A percentile compares a stretch with the other conserved stretches of the same genome.
phyloP scores from a whole-genome alignment of 106 monocot species.

The Acanthochlamys bracteata region DNA sequence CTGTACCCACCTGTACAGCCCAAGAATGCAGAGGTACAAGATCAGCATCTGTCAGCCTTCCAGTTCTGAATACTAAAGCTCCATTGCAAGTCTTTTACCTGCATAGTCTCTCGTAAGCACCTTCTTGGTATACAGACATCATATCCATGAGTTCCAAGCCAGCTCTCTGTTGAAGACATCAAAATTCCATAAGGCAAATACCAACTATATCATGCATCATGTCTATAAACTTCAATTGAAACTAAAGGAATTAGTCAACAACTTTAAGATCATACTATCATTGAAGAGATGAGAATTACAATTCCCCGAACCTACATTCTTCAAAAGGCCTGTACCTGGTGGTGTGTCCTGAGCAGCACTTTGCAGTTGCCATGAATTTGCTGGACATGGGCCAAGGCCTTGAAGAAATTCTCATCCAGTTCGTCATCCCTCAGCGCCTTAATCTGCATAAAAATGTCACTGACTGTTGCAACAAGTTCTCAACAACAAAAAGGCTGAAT shows the following conservation, averaged over 20 bases:
- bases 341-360: conserved; percentile 82
- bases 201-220: not conserved
- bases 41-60: not conserved
- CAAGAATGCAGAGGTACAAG: not conserved
- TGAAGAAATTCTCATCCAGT: conserved; percentile 88
- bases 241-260: too few species aligned
- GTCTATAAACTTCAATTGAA: not conserved
- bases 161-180: conserved; percentile 34
- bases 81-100: not conserved
- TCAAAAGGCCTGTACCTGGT: conserved; percentile 48
- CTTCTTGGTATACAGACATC: conserved; percentile 86
- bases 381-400: conserved; percentile 89
- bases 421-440: conserved; percentile 87
- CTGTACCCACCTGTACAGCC: conserved; percentile 81
- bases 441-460: conserved; percentile 43
- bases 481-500: too few species aligned
- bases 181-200: not conserved
- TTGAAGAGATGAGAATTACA: too few species aligned
- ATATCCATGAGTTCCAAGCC: conserved; percentile 81
- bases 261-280: not conserved
- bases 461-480: too few species aligned
- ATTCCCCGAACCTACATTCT: too few species aligned
- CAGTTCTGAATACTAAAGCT: not conserved
- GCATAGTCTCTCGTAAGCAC: conserved; percentile 77
- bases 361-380: conserved; percentile 98